These are phyloP conservation scores for Penicillium capsulatum DNA, from an alignment of 2,329 filamentous ascomycete species.

Conservation along the genomic window DNA sequence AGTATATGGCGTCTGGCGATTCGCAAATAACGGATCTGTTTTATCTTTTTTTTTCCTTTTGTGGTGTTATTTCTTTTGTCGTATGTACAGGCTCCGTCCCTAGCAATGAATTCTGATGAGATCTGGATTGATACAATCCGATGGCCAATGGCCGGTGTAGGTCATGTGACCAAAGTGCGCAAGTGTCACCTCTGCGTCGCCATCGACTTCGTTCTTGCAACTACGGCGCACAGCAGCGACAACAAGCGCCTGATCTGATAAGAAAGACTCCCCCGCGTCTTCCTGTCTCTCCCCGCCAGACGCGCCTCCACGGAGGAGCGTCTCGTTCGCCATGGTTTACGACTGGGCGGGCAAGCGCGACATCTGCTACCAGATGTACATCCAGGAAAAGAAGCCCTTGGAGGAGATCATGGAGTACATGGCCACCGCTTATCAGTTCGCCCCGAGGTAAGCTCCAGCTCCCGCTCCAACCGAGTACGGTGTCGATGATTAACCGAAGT, in stretches of 20 bases:
- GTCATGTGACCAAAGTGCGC: slow-evolving; percentile 24
- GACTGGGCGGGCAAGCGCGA: slow-evolving; percentile 65
- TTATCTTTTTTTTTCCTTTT: no score
- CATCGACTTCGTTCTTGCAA: slow-evolving; percentile 9
- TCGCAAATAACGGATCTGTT: no score
- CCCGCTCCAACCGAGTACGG: neutral
- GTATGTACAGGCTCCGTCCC: no score
- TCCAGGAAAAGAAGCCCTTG: slow-evolving; percentile 67
- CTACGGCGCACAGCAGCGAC: slow-evolving; percentile 38
- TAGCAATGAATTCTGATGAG: no score
- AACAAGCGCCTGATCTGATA: slow-evolving; percentile 32
- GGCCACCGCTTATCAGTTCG: slow-evolving; percentile 60
- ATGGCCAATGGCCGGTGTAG: no score
- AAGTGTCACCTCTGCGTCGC: slow-evolving; percentile 19
- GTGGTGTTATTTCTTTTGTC: no score
- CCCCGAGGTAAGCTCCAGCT: slow-evolving; percentile 58
- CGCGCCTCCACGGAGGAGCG: slow-evolving; percentile 28
- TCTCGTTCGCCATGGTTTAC: slow-evolving; percentile 47
- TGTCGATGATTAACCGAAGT: neutral
- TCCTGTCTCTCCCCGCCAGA: slow-evolving; percentile 14
- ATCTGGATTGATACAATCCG: no score
- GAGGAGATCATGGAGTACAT: slow-evolving; percentile 72
- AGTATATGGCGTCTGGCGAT: no score
- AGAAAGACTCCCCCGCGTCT: slow-evolving; percentile 15
- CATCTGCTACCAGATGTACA: slow-evolving; percentile 67